These are phyloP conservation scores for Globisporangium recalcitrans DNA, from an alignment of 352 stramenopile species.

Conservation along the genomic window DNA sequence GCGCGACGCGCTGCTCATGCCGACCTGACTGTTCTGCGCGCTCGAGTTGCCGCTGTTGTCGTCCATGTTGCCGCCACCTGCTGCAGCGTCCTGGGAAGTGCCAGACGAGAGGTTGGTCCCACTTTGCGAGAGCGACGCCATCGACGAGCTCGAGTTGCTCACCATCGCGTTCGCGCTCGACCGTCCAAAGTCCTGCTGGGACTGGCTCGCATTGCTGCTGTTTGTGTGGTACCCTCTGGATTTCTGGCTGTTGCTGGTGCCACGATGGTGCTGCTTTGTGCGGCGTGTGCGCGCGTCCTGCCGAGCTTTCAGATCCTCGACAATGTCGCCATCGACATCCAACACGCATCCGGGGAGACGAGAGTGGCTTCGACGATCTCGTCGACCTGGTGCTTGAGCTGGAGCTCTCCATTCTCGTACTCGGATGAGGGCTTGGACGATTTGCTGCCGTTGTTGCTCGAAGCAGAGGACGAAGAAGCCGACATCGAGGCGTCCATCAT, in stretches of 20 bases:
- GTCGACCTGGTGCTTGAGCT: constrained; percentile 69
- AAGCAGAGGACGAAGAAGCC: constrained; percentile 1
- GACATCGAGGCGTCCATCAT: constrained; percentile 1
- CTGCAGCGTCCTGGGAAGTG: constrained; percentile 39
- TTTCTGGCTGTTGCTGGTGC: constrained; percentile 33
- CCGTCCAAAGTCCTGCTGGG: constrained; percentile 33
- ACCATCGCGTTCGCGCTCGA: constrained; percentile 24
- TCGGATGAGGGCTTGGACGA: constrained; percentile 14
- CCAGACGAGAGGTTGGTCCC: constrained; percentile 42
- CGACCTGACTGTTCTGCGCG: constrained; percentile 36
- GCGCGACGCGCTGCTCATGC: constrained; percentile 37
- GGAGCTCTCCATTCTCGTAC: constrained; percentile 38
- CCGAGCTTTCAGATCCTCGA: constrained; percentile 56
- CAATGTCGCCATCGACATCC: constrained; percentile 73
- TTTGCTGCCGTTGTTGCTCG: constrained; percentile 1
- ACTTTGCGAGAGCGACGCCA: constrained; percentile 35
- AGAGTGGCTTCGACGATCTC: constrained; percentile 74
- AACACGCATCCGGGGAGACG: constrained; percentile 72
- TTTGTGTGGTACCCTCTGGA: constrained; percentile 24
- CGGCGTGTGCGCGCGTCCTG: constrained; percentile 32
- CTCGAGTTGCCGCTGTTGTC: constrained; percentile 35
- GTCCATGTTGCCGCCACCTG: constrained; percentile 24
- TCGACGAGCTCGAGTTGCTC: constrained; percentile 42
- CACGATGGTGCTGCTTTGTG: constrained; percentile 16
- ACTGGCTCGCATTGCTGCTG: constrained; percentile 18